Conservation (phyloP, 108 stramenopile genomes). For the Skeletonema costatum region DNA sequence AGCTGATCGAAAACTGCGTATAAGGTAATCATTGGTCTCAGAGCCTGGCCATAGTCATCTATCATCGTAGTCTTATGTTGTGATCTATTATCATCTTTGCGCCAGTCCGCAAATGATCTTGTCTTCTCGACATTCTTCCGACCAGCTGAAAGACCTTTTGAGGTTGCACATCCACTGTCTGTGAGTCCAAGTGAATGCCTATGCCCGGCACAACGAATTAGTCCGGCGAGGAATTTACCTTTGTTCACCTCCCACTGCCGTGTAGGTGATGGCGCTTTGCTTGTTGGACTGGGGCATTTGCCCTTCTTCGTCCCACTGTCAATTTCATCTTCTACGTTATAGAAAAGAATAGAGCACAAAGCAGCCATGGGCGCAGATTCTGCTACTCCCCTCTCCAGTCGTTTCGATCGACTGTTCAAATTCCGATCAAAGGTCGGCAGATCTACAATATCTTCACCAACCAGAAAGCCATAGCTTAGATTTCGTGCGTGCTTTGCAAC, state of each 20-base stretch:
- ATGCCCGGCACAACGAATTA: conserved; percentile 76
- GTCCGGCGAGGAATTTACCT: conserved; percentile 68
- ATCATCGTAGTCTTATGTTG: conserved; percentile 26
- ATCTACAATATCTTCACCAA: conserved; percentile 58
- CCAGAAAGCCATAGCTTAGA: conserved; percentile 72
- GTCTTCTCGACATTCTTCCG: conserved; percentile 41
- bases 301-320: conserved; percentile 6
- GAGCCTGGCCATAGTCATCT: conserved; percentile 59
- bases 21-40: conserved; percentile 77
- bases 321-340: conserved; percentile 58
- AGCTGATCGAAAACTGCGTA: conserved; percentile 79
- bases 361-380: conserved; percentile 82
- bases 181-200: conserved; percentile 70
- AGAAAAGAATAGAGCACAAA: conserved; percentile 73
- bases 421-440: conserved; percentile 43
- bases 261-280: conserved; percentile 47
- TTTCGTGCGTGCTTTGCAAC: conserved; percentile 63
- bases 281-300: neutral
- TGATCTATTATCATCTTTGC: conserved; percentile 34
- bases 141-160: conserved; percentile 47
- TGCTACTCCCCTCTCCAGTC: conserved; percentile 62
- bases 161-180: conserved; percentile 67
- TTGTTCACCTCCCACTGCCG: conserved; percentile 72
- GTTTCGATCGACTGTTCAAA: conserved; percentile 25
- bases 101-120: conserved; percentile 73